phyloP scores from a whole-genome alignment of 331 rosid genomes.

The Quercus lobata region DNA sequence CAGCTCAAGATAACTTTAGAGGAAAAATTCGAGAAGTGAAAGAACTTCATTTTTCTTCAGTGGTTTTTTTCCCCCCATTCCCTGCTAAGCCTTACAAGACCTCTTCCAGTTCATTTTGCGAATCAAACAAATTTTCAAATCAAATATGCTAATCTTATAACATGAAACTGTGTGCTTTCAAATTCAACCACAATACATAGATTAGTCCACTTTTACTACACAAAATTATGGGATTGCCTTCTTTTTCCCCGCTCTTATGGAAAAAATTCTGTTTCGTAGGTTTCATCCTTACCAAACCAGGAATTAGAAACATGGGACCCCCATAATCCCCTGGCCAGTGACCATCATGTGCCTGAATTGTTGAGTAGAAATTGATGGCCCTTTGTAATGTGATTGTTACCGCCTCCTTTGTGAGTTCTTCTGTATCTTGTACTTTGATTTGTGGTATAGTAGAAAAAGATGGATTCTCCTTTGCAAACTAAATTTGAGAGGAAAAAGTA shows the following conservation, averaged over 20 bases:
- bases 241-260: background rate
- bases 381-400: constrained; percentile 52
- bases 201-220: background rate
- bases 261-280: too few relatives aligned
- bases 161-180: background rate
- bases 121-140: background rate
- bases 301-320: constrained; percentile 83
- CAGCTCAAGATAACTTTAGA: background rate
- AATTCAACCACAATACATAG: background rate
- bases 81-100: background rate
- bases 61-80: background rate
- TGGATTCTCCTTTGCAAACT: constrained; percentile 63
- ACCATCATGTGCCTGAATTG: constrained; percentile 69
- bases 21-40: background rate
- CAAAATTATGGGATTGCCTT: background rate
- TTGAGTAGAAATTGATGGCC: constrained; percentile 63
- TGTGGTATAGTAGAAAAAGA: constrained; percentile 30
- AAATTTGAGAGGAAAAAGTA: background rate
- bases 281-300: constrained; percentile 57
- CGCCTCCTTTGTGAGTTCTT: constrained; percentile 44
- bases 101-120: background rate
- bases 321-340: constrained; percentile 93
- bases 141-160: background rate
- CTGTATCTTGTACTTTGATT: constrained; percentile 47
- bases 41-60: background rate